Base-by-base conservation (phyloP, 495 filamentous ascomycete genomes). In the Neohortaea acidophila region DNA sequence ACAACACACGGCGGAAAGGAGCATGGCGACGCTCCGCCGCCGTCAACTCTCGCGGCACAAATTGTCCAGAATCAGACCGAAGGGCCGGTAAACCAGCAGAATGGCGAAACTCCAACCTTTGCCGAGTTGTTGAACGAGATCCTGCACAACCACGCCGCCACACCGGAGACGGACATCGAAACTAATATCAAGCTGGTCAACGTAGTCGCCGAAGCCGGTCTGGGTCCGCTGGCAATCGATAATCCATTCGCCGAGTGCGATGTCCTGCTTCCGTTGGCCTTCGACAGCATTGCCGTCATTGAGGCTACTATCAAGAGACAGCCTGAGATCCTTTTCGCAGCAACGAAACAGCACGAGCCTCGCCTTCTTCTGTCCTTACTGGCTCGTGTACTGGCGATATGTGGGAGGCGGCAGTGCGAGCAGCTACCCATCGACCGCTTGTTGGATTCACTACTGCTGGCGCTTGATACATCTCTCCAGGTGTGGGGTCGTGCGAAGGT, bases 361-460 rank as follows among this genome's bases (percentile, higher is more conserved):
- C 82, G 79, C 10, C 62, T 93, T 17, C 81, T 77, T 61, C 53
- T 82, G n/a, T 89, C 84, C 82, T 61, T 96, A 4, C 54, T 82
- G 14, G 73, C 77, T 11, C 70, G 69, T 49, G 42, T 84, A 26
- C 50, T 81, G 11, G 32, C 47, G 15, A 14, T 41, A 8, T 45
- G 47, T 21, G 47, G 47, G 2, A 32, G 29, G 20, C 29, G 22
- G 12, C 31, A 13, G 8, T 43, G 38, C 15, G 31, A 44, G 12
- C 23, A 35, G 3, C 31, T 49, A 14, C 46, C 24, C 3, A 29
- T 49, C 15, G 22, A 17, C 7, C 12, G 13, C 2, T 24, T 49
- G 5, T 14, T 49, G 15, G 31, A 38, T 12, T 23, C 31, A 4
- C 11, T 20, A 7, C 21, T 49, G 13, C 8, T 17, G 7, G 41